Evolutionary conservation across 2,329 filamentous ascomycete genomes (phyloP).

Genomic region (Microdochium bolleyi): DNA sequence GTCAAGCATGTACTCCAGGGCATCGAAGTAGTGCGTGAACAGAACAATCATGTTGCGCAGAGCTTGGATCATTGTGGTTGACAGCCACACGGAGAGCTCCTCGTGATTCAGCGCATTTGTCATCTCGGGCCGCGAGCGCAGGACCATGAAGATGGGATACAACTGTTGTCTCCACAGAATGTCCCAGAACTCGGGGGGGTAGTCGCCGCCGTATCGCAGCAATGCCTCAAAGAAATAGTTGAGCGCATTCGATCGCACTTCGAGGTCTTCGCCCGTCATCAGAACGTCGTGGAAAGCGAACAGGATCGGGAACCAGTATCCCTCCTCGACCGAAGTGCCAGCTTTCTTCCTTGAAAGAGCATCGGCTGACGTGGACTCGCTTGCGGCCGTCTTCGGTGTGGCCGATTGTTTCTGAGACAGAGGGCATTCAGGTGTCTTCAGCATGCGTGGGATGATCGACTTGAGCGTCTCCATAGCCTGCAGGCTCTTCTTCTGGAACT

Average conservation of each 20-base stretch:
- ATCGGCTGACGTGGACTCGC: constrained; percentile 30
- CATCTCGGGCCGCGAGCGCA: constrained; percentile 95
- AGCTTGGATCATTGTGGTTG: constrained; percentile 98
- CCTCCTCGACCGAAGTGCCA: constrained; percentile 87
- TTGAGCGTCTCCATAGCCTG: constrained; percentile 94
- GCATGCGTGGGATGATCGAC: constrained; percentile 87
- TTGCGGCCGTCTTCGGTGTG: constrained; percentile 22
- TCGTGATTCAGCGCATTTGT: constrained; percentile 92
- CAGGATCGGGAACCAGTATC: constrained; percentile 96
- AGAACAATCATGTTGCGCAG: constrained; percentile 97
- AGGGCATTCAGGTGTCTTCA: constrained; percentile 91
- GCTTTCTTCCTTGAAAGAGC: constrained; percentile 48
- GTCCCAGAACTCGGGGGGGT: constrained; percentile 95
- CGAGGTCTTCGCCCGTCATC: constrained; percentile 97
- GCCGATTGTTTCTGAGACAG: constrained; percentile 57
- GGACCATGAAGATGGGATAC: constrained; percentile 96
- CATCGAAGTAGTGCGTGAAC: constrained; percentile 97
- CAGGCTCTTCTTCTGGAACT: constrained; percentile 96
- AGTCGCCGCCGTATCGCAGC: constrained; percentile 82
- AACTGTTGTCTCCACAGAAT: constrained; percentile 94
- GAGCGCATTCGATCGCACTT: constrained; percentile 83
- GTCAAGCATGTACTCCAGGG: constrained; percentile 95
- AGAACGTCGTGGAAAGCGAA: constrained; percentile 98
- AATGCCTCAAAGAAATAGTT: constrained; percentile 97
- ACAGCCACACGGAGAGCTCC: constrained; percentile 96